phyloP scores from a whole-genome alignment of 176 grass and related monocot genomes.

The Phragmites australis region DNA sequence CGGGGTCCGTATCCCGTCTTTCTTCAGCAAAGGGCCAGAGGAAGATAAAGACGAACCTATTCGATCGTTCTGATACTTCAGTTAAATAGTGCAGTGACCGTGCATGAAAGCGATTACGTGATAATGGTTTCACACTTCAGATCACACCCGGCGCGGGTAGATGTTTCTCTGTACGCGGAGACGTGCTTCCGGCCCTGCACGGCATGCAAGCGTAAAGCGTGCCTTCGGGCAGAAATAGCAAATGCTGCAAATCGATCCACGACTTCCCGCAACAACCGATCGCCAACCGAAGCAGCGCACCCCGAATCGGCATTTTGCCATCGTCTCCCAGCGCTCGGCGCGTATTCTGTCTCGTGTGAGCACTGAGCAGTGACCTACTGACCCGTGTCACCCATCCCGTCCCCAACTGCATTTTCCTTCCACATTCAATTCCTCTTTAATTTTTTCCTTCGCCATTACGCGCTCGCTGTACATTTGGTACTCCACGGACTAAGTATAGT shows the following conservation, averaged over 20 bases:
- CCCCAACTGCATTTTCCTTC: slow-evolving; percentile 50
- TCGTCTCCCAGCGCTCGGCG: too few relatives aligned
- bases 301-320: not conserved
- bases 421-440: slow-evolving; percentile 21
- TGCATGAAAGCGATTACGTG: not conserved
- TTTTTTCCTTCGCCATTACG: not conserved
- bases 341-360: not conserved
- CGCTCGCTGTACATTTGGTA: not conserved
- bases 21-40: not conserved
- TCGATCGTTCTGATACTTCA: not conserved
- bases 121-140: not conserved
- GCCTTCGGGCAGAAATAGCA: not conserved
- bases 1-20: too few relatives aligned
- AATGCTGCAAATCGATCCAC: not conserved
- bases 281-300: slow-evolving; percentile 27
- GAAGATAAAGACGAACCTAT: not conserved
- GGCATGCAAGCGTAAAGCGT: not conserved
- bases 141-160: not conserved
- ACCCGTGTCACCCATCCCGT: not conserved
- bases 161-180: not conserved
- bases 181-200: not conserved
- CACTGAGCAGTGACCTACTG: not conserved
- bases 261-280: slow-evolving; percentile 8
- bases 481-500: not conserved
- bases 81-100: not conserved